A percentile compares a stretch with the other conserved stretches of the same genome.
Evolutionary conservation across 2,329 filamentous ascomycete species (phyloP).

Genomic region (Cladosporium oxysporum): DNA sequence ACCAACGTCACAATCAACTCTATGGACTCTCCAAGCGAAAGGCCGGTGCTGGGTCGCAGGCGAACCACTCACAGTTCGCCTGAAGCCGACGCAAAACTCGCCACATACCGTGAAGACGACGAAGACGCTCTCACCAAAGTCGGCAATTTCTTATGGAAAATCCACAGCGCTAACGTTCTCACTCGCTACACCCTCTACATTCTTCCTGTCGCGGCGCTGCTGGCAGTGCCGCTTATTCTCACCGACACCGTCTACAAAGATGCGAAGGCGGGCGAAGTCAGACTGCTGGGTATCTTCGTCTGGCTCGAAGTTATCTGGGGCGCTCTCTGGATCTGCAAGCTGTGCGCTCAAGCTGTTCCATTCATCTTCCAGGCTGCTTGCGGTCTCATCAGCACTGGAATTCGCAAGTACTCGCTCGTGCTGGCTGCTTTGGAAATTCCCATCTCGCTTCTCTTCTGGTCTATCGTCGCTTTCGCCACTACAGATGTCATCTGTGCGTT

Average conservation of each 20-base stretch:
- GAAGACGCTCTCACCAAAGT: constrained; percentile 64
- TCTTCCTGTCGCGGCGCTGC: constrained; percentile 61
- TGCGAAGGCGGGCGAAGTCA: constrained; percentile 36
- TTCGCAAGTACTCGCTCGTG: constrained; percentile 69
- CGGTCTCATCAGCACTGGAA: constrained; percentile 69
- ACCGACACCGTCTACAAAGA: constrained; percentile 34
- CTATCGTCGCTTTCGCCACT: constrained; percentile 62
- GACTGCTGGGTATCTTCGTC: constrained; percentile 63
- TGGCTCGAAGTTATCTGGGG: constrained; percentile 72
- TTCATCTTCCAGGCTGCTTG: constrained; percentile 67
- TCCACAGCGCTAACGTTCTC: constrained; percentile 63
- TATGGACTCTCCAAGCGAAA: constrained; percentile 22
- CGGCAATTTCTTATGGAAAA: constrained; percentile 65
- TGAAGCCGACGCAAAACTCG: constrained; percentile 19
- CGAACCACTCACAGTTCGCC: constrained; percentile 25
- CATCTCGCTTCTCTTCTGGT: constrained; percentile 69
- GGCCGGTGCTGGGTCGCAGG: constrained; percentile 27
- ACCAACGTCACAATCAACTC: constrained; percentile 24
- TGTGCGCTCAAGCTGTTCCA: constrained; percentile 63
- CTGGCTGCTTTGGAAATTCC: constrained; percentile 65
- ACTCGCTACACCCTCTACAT: constrained; percentile 70
- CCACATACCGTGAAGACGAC: constrained; percentile 44
- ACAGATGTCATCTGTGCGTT: constrained; percentile 49
- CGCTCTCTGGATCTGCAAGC: constrained; percentile 66
- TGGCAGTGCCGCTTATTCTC: constrained; percentile 64